These are phyloP conservation scores for Hymenoscyphus fructigenus DNA, from an alignment of 2,329 filamentous ascomycete genomes.

Conservation along the genomic window DNA sequence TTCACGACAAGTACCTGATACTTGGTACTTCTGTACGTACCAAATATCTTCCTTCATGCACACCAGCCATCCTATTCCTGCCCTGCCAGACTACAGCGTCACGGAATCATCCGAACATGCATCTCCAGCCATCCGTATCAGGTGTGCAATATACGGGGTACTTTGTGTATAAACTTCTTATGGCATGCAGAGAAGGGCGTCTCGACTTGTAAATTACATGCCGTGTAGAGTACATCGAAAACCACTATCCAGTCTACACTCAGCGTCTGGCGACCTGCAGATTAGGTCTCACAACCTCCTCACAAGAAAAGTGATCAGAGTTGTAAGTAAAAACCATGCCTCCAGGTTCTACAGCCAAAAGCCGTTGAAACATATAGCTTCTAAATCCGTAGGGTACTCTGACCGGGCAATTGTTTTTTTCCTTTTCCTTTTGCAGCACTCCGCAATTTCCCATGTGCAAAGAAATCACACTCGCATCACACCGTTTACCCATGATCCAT, in stretches of 20 bases:
- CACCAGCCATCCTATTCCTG: neutral
- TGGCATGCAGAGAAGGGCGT: neutral
- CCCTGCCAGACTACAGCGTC: neutral
- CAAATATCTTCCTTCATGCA: neutral
- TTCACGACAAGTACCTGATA: conserved; percentile 2
- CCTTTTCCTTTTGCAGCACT: neutral
- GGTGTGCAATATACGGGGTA: no score
- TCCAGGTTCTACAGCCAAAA: neutral
- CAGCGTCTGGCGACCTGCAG: conserved; percentile 2
- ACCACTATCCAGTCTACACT: neutral
- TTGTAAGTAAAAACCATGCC: no score
- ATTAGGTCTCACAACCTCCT: neutral
- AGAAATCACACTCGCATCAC: neutral
- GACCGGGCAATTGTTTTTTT: neutral
- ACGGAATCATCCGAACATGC: conserved; percentile 3
- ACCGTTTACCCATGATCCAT: neutral
- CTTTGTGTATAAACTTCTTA: neutral
- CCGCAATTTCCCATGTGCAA: neutral
- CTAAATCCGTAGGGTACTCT: neutral
- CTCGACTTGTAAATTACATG: no score
- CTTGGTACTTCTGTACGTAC: neutral
- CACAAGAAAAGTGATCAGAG: neutral
- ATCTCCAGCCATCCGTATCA: neutral
- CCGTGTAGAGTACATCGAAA: no score
- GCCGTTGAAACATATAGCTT: conserved; percentile 1